Evolutionary conservation across 345 rosid genomes (phyloP).

Genomic region (Garcia nutans): DNA sequence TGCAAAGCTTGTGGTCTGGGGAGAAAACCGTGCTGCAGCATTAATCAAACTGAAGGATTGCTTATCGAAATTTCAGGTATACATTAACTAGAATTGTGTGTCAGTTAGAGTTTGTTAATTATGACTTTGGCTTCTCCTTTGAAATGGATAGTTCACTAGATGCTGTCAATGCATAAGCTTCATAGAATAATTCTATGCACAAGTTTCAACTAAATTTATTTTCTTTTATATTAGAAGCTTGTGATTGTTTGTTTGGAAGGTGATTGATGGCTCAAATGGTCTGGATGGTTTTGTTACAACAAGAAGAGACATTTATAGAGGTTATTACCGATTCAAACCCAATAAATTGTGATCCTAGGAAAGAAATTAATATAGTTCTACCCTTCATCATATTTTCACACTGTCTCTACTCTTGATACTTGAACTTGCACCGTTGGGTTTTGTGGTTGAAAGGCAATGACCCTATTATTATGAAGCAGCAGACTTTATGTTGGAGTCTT

Average conservation of each 20-base stretch:
- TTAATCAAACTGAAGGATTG: conserved; percentile 82
- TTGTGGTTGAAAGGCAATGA: not conserved
- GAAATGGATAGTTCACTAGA: conserved; percentile 5
- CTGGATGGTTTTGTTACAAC: not conserved
- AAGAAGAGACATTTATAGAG: not conserved
- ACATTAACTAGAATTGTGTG: conserved; percentile 6
- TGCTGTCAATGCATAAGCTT: not conserved
- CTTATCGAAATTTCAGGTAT: conserved; percentile 86
- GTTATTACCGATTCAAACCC: not conserved
- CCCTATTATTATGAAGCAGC: not conserved
- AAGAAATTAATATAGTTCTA: not conserved
- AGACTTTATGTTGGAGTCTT: not conserved
- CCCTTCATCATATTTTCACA: not conserved
- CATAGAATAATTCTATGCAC: not conserved
- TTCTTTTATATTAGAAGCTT: not conserved
- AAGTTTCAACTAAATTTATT: not conserved
- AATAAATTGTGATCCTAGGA: not conserved
- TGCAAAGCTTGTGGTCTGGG: conserved; percentile 96
- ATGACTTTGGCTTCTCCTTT: conserved; percentile 13
- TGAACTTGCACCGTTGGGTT: not conserved
- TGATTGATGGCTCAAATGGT: conserved; percentile 1
- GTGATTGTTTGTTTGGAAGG: not conserved
- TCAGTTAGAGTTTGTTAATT: conserved; percentile 10
- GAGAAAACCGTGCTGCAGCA: conserved; percentile 77
- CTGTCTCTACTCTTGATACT: not conserved